Evolutionary conservation across 2,329 filamentous ascomycete genomes (phyloP).

Genomic region (Teratosphaeria nubilosa): DNA sequence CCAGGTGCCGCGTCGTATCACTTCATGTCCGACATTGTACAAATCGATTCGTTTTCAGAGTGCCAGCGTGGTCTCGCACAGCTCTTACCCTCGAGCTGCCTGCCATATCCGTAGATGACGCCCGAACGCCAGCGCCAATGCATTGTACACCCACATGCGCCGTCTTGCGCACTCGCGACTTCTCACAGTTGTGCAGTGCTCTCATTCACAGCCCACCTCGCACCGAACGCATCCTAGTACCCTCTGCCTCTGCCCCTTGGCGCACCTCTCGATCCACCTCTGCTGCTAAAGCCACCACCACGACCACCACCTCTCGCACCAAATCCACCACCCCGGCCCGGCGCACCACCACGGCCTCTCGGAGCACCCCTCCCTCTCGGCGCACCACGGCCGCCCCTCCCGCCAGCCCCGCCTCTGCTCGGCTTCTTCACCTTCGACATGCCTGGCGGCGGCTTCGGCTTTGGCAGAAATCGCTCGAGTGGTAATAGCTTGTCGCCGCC

Average conservation of each 20-base stretch:
- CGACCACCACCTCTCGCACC: conserved; percentile 19
- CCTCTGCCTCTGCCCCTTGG: conserved; percentile 29
- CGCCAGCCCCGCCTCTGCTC: conserved; percentile 27
- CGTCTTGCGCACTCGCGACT: neutral
- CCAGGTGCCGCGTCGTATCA: neutral
- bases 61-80: neutral
- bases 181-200: neutral
- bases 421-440: conserved; percentile 60
- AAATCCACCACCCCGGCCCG: conserved; percentile 35
- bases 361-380: conserved; percentile 40
- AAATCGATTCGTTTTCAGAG: neutral
- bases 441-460: conserved; percentile 64
- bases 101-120: neutral
- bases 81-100: neutral
- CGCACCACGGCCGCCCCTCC: conserved; percentile 12
- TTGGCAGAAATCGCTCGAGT: conserved; percentile 91
- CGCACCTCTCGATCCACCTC: conserved; percentile 15
- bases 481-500: conserved; percentile 79
- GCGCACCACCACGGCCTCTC: conserved; percentile 41
- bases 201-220: neutral
- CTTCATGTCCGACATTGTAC: neutral
- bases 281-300: conserved; percentile 17
- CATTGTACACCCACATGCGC: neutral
- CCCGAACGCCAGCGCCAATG: conserved; percentile 2
- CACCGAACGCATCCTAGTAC: conserved; percentile 8